Base-by-base conservation (phyloP, 2,329 filamentous ascomycete genomes). In the Elsinoe ampelina region DNA sequence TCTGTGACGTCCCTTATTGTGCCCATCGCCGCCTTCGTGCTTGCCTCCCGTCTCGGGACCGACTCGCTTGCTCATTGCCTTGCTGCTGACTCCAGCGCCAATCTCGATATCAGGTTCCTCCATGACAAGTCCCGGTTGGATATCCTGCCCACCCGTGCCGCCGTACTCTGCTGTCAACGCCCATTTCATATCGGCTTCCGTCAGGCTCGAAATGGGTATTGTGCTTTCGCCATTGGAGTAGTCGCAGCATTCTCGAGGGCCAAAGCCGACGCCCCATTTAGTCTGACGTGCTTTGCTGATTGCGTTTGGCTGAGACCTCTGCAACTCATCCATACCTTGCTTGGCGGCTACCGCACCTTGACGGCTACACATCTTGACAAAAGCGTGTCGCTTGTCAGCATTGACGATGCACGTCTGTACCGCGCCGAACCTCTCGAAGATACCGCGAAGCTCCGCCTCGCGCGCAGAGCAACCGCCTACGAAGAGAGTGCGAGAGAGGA, bases 91-190 rank as follows among this genome's bases (percentile, higher is more conserved):
- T 57, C 93, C 93, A 15, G 92, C 91, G 55, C 93, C 93, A 58
- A 98, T 98, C 72, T 98, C 93, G 65, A 98, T 98, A 68, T 98
- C 93, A 2, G 93, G 93, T 72, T 98, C 93, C 70, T 98, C 93
- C 22, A 98, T 87, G 5, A 91, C 86, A 73, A 98, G 82, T 41
- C 91, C 90, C 12, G 81, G 77, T 67, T 90, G 85, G 59, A 98
- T 89, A 1, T 83, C 75, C 57, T 81, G 80, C 57, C 92, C 93
- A 57, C 92, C 93, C 60, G 89, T 95, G 56, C 93, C 93, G 62
- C 93, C 93, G 68, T 86, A 95, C 62, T 95, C 89, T 11, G 93
- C 95, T 35, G 85, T 95, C 62, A 95, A 74, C 79, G 97, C 89
- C 93, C 93, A 98, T 72, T 97, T 96, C 60, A 89, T 83, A 73